These are phyloP conservation scores for Acanthamoeba castellanii DNA, from an alignment of 208 protist species.

Conservation along the genomic window DNA sequence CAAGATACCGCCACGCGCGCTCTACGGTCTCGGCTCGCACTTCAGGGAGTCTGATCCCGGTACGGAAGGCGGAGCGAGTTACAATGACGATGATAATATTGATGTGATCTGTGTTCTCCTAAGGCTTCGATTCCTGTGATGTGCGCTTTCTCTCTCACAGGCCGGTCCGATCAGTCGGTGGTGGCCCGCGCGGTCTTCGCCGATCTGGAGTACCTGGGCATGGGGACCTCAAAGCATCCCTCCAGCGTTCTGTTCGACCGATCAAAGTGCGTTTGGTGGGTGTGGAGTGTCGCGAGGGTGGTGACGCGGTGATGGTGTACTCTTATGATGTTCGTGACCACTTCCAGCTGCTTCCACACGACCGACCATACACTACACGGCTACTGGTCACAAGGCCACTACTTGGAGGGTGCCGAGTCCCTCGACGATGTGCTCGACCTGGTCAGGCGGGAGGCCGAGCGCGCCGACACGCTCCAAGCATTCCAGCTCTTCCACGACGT, in stretches of 20 bases:
- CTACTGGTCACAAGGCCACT: neutral
- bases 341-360: neutral
- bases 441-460: neutral
- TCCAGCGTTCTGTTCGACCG: neutral
- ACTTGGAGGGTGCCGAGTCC: neutral
- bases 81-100: too few species aligned
- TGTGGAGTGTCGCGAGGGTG: too few species aligned
- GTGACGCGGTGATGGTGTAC: too few species aligned
- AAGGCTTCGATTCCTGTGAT: too few species aligned
- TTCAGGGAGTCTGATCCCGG: neutral
- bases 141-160: too few species aligned
- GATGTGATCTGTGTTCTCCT: too few species aligned
- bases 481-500: neutral
- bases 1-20: neutral
- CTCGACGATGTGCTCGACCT: neutral
- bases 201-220: neutral
- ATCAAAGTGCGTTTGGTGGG: neutral
- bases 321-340: too few species aligned
- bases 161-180: neutral
- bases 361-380: neutral
- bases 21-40: neutral
- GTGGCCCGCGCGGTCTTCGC: neutral
- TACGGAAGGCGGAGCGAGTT: too few species aligned
- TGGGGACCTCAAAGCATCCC: neutral
- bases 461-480: neutral